phyloP scores from a whole-genome alignment of 371 early-diverging fungal genomes.

The Mortierella sp. region DNA sequence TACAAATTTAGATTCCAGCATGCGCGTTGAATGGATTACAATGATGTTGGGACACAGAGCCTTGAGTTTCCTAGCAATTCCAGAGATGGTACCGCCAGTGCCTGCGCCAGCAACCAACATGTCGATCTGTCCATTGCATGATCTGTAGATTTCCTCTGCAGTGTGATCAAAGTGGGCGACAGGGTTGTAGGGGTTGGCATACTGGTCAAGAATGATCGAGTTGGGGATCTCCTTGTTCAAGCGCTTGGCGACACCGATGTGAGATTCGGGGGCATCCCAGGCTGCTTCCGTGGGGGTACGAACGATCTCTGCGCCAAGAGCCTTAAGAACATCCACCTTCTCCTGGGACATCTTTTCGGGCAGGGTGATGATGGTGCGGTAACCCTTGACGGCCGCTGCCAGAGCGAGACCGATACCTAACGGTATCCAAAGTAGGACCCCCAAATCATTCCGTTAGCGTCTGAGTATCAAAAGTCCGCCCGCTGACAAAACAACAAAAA shows the following conservation, averaged over 20 bases:
- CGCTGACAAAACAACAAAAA: too few relatives aligned
- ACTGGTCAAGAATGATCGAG: slow-evolving; percentile 96
- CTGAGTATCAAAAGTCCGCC: too few relatives aligned
- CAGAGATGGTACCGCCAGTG: slow-evolving; percentile 97
- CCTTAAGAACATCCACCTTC: slow-evolving; percentile 96
- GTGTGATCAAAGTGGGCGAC: slow-evolving; percentile 95
- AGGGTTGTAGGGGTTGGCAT: slow-evolving; percentile 95
- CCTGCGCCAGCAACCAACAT: slow-evolving; percentile 97
- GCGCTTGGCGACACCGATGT: slow-evolving; percentile 95
- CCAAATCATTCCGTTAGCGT: too few relatives aligned
- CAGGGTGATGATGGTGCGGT: slow-evolving; percentile 94
- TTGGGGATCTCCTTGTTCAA: slow-evolving; percentile 93
- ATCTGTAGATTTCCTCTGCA: slow-evolving; percentile 87
- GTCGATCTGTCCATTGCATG: slow-evolving; percentile 92
- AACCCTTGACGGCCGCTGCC: slow-evolving; percentile 96
- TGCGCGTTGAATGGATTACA: too few relatives aligned
- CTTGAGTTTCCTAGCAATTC: slow-evolving; percentile 93
- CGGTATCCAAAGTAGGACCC: too few relatives aligned
- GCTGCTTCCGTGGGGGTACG: slow-evolving; percentile 98
- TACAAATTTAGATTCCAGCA: too few relatives aligned
- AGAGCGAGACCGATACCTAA: slow-evolving; percentile 33
- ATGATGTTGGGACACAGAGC: slow-evolving; percentile 88
- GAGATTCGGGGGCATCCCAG: slow-evolving; percentile 97
- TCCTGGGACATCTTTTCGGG: slow-evolving; percentile 99
- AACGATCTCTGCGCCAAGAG: slow-evolving; percentile 97